Base-by-base conservation (phyloP, 257 asterid species). In the Rehmannia glutinosa region DNA sequence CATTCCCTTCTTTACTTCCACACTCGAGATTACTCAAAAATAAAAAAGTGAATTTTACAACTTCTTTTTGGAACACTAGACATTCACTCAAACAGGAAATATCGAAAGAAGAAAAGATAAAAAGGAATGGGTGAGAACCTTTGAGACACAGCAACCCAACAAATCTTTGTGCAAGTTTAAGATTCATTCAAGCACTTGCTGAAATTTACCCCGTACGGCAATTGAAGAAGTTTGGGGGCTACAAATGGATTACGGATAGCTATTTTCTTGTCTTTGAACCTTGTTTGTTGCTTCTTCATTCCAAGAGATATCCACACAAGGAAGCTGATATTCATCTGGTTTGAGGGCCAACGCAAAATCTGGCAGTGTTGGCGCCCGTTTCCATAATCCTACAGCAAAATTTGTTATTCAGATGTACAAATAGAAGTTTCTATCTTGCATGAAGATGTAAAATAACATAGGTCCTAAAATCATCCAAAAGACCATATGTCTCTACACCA, bases 241-340 rank as follows among this genome's bases (percentile, higher is more conserved):
- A 27, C 35, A 64, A 33, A 11, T 43, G 59, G 17, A 25, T 32
- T 68, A 13, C 6, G 27, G 39, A 35, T 32, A 8, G 59, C 50
- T 63, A 79, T 19, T 62, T 74, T 69, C 80, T 64, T 51, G 51
- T 66, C 55, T 56, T n/a, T 62, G 69, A 20, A 41, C 64, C 25
- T 77, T 76, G 3, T n/a, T 64, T 5, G 80, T 41, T 9, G 71
- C 57, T 72, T 86, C 92, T 20, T 80, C 90, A 50, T 79, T 84
- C 97, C 98, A 90, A 1, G 87, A 83, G 61, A 62, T 72, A 69
- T 92, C 86, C 71, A 84, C 85, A 1, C 7, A 63, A 66, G 98
- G 95, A 69, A 92, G 96, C 77, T 84, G 97, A 73, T 86, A 90
- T 12, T 92, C 98, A 33, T 92, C 98, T 1, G 98, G 98, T 62